Conservation (phyloP, 495 filamentous ascomycete genomes). For the Elaphomyces granulatus region DNA sequence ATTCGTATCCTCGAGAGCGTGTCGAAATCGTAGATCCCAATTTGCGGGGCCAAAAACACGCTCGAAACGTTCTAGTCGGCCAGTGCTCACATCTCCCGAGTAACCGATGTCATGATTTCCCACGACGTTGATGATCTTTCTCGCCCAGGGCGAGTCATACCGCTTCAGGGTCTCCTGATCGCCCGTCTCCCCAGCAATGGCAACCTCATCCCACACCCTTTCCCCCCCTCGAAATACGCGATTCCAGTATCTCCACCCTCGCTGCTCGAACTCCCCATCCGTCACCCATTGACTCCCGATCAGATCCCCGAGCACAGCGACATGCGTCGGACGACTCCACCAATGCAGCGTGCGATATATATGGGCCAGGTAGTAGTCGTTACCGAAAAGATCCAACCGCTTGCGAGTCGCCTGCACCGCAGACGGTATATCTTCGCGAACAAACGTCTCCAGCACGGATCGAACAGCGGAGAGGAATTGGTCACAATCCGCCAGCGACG, state of each 20-base stretch:
- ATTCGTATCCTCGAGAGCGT: constrained; percentile 21
- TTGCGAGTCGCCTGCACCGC: constrained; percentile 52
- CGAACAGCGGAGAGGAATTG: constrained; percentile 15
- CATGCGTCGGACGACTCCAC: constrained; percentile 74
- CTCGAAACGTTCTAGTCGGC: constrained; percentile 66
- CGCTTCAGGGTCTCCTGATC: constrained; percentile 36
- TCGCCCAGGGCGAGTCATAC: constrained; percentile 46
- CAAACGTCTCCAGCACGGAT: constrained; percentile 29
- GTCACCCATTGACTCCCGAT: constrained; percentile 94
- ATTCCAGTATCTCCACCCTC: constrained; percentile 66
- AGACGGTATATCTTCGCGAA: constrained; percentile 50
- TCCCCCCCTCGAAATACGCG: constrained; percentile 58
- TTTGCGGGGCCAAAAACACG: constrained; percentile 68
- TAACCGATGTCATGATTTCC: constrained; percentile 97
- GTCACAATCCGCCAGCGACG: constrained; percentile 7
- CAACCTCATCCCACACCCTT: constrained; percentile 47
- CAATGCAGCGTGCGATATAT: constrained; percentile 76
- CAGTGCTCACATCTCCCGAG: constrained; percentile 66
- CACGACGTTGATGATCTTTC: constrained; percentile 69
- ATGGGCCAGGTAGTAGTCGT: constrained; percentile 89
- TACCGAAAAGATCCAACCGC: constrained; percentile 73
- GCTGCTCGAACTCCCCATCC: constrained; percentile 62
- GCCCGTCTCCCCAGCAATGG: constrained; percentile 12
- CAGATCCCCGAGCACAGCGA: constrained; percentile 78
- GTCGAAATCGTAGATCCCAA: constrained; percentile 67